Evolutionary conservation across 208 protist species (phyloP).

Genomic region (Wallacemonas rigidus): DNA sequence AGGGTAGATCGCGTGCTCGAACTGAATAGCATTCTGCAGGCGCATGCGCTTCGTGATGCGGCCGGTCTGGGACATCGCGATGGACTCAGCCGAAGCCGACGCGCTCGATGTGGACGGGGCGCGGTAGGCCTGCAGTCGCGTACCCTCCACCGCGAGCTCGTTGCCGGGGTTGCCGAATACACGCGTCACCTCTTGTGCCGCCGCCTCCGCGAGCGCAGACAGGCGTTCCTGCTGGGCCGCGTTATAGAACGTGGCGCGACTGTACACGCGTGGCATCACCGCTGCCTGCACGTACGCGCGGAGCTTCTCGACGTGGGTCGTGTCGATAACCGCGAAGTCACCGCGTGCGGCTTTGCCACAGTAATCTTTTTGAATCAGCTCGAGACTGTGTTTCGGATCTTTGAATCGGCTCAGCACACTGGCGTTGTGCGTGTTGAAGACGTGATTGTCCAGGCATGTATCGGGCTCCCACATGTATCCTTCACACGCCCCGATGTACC

Average conservation of each 20-base stretch:
- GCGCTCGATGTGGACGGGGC: constrained; percentile 23
- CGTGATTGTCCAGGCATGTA: constrained; percentile 70
- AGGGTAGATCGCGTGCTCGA: constrained; percentile 84
- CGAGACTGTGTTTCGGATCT: constrained; percentile 62
- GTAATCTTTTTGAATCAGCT: constrained; percentile 75
- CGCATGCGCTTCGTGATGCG: constrained; percentile 26
- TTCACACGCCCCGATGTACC: constrained; percentile 80
- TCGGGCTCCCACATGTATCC: constrained; percentile 89
- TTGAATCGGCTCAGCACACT: constrained; percentile 68
- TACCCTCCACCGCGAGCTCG: constrained; percentile 27
- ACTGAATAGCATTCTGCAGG: constrained; percentile 59
- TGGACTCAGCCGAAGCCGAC: constrained; percentile 5
- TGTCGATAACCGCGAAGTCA: constrained; percentile 80
- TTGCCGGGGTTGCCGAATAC: constrained; percentile 38
- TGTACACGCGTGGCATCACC: constrained; percentile 80
- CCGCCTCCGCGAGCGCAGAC: constrained; percentile 43
- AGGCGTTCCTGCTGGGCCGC: constrained; percentile 59
- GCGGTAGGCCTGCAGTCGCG: constrained; percentile 2
- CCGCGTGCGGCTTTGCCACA: constrained; percentile 61
- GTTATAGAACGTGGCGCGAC: constrained; percentile 74
- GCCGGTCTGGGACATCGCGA: constrained; percentile 22
- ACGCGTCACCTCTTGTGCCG: constrained; percentile 27
- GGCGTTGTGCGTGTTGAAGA: constrained; percentile 84
- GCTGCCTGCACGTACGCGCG: constrained; percentile 56
- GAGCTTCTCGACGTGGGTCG: constrained; percentile 67